Base-by-base conservation (phyloP, 176 grass and related monocot species). In the Poa pratensis region DNA sequence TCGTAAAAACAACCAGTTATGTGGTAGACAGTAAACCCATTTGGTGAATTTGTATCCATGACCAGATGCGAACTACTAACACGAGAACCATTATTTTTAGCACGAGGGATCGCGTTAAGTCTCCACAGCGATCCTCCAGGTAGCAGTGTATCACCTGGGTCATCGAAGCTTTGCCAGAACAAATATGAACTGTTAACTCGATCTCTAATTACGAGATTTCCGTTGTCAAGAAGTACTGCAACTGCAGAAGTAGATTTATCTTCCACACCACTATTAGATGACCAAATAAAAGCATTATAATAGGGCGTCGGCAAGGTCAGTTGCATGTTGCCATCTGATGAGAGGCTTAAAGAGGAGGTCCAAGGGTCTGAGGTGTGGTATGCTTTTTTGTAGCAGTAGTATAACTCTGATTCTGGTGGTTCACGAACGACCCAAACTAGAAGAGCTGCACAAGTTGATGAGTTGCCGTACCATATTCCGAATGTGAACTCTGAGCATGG, bases 171-270 rank as follows among this genome's bases (percentile, higher is more conserved):
- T 45, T 76, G 69, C 85, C 70, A 24, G 9, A 27, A 3, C 46
- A 42, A 6, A 6, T 69, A 79, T 28, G 61, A 66, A 15, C 19
- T 26, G 23, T 86, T 86, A 19, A 2, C 3, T 43, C 10, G 1
- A 1, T 87, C 48, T 80, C 69, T 43, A 6, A 86, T 2, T 28
- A 86, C 35, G 9, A 86, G 61, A 71, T 86, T 80, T 14, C 84
- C 84, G 0, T 9, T 61, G 9, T 79, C 63, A 62, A 62, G 22
- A 7, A 85, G 70, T 18, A 85, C 3, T 52, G 46, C 45, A 85
- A 78, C 11, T 34, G 9, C 5, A 18, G 19, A 40, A 49, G 45
- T 3, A 1, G 59, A 46, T 18, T 4, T 24, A 40, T 8, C 4
- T 2, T 60, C 39, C 6, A 12, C 17, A 24, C 7, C 43, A 63